Evolutionary conservation across 2,329 filamentous ascomycete species (phyloP).

Genomic region (Aciculosporium take): DNA sequence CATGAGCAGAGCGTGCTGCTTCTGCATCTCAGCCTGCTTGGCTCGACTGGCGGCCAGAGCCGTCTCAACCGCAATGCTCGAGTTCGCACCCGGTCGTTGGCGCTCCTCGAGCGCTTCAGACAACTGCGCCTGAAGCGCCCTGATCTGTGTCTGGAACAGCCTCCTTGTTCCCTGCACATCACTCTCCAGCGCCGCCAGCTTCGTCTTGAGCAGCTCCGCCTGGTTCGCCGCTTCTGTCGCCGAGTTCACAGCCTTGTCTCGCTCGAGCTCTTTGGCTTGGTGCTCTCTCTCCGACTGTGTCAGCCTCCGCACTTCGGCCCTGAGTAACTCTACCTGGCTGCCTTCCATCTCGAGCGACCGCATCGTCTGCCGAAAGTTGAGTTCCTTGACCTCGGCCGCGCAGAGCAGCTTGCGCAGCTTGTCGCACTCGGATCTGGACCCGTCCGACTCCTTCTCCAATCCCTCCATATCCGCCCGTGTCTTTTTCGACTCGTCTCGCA

Average conservation of each 20-base stretch:
- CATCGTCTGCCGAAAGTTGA: conserved; percentile 48
- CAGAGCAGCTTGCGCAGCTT: conserved; percentile 53
- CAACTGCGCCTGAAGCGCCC: conserved; percentile 31
- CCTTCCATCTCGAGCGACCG: conserved; percentile 47
- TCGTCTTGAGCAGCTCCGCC: conserved; percentile 43
- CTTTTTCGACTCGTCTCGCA: conserved; percentile 57
- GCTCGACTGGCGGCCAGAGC: conserved; percentile 36
- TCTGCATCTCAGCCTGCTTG: conserved; percentile 39
- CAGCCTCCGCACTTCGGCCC: conserved; percentile 43
- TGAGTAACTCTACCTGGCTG: conserved; percentile 45
- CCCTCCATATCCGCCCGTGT: conserved; percentile 43
- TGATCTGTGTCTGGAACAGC: conserved; percentile 34
- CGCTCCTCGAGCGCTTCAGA: conserved; percentile 22
- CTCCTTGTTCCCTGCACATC: conserved; percentile 30
- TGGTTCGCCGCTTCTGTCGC: conserved; percentile 44
- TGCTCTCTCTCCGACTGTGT: conserved; percentile 47
- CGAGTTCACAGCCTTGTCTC: conserved; percentile 40
- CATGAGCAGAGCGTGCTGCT: conserved; percentile 33
- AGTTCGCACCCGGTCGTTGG: conserved; percentile 12
- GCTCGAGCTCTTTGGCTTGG: conserved; percentile 48
- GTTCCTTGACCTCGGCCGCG: conserved; percentile 53
- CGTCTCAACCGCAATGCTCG: conserved; percentile 27
- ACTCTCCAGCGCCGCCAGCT: conserved; percentile 36
- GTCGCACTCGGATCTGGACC: conserved; percentile 44
- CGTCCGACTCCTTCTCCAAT: conserved; percentile 43